These are phyloP conservation scores for Athelia psychrophila DNA, from an alignment of 1,284 basidiomycete genomes.

Conservation along the genomic window DNA sequence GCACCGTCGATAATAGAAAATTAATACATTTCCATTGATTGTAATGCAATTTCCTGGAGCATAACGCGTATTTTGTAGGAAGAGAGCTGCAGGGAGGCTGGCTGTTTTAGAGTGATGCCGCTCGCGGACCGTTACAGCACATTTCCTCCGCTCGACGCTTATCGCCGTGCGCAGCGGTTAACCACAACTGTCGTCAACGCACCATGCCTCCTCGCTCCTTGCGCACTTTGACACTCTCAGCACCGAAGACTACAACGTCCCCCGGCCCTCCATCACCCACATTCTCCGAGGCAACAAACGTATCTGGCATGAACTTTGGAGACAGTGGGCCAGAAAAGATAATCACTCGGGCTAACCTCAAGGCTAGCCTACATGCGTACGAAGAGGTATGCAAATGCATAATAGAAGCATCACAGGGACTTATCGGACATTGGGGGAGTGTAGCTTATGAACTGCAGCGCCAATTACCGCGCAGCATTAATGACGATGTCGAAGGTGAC, in stretches of 20 bases:
- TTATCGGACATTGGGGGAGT: neutral
- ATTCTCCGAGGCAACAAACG: slow-evolving; percentile 78
- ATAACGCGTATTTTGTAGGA: too few species aligned
- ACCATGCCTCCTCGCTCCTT: slow-evolving; percentile 64
- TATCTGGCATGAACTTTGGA: slow-evolving; percentile 71
- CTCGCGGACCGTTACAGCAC: too few species aligned
- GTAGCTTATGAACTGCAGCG: slow-evolving; percentile 77
- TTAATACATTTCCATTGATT: too few species aligned
- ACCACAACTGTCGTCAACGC: too few species aligned
- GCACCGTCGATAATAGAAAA: too few species aligned
- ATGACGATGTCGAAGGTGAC: slow-evolving; percentile 84
- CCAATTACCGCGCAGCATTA: slow-evolving; percentile 82
- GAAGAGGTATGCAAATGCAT: slow-evolving; percentile 58
- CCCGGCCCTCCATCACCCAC: slow-evolving; percentile 75
- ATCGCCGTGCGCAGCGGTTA: too few species aligned
- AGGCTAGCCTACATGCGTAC: slow-evolving; percentile 74
- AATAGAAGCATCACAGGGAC: neutral
- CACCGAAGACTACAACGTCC: slow-evolving; percentile 44
- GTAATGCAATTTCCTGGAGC: too few species aligned
- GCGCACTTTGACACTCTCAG: slow-evolving; percentile 49
- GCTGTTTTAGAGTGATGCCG: too few species aligned
- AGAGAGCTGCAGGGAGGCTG: too few species aligned
- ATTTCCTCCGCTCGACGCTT: too few species aligned
- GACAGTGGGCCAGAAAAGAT: slow-evolving; percentile 73
- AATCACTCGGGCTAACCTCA: slow-evolving; percentile 79